phyloP scores from a whole-genome alignment of 2,329 filamentous ascomycete species.

The Aspergillus vadensis region DNA sequence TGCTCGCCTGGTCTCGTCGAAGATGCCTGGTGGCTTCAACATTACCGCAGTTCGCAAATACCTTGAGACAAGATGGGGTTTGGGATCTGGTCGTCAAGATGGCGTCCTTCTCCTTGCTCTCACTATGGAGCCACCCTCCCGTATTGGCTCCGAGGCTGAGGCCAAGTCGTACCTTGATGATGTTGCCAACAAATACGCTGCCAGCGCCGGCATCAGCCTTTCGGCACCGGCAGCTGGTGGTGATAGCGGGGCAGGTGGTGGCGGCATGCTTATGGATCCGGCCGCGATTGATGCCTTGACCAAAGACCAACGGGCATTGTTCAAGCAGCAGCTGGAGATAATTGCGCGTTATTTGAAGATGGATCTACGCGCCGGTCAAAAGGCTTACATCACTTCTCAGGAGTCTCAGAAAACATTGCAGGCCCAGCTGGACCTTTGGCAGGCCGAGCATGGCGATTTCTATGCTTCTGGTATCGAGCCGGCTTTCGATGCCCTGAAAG shows the following conservation, averaged over 20 bases:
- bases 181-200: conserved; percentile 85
- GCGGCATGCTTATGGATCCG: conserved; percentile 99
- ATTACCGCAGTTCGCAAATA: conserved; percentile 96
- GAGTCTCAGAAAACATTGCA: conserved; percentile 86
- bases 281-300: conserved; percentile 95
- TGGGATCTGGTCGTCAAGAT: conserved; percentile 84
- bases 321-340: conserved; percentile 97
- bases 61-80: conserved; percentile 88
- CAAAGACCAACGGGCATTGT: conserved; percentile 91
- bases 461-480: conserved; percentile 95
- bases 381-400: conserved; percentile 81
- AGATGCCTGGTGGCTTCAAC: conserved; percentile 99
- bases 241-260: conserved; percentile 68
- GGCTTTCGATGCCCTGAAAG: conserved; percentile 89
- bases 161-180: conserved; percentile 92
- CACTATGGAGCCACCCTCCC: conserved; percentile 87
- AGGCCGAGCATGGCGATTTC: conserved; percentile 91
- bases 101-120: conserved; percentile 84
- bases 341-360: conserved; percentile 96
- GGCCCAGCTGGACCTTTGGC: conserved; percentile 92
- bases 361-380: conserved; percentile 94
- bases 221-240: conserved; percentile 71
- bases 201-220: conserved; percentile 78
- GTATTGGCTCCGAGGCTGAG: conserved; percentile 85
- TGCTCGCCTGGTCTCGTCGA: conserved; percentile 92